These are phyloP conservation scores for Pezicula neosporulosa DNA, from an alignment of 2,329 filamentous ascomycete genomes.

Conservation along the genomic window DNA sequence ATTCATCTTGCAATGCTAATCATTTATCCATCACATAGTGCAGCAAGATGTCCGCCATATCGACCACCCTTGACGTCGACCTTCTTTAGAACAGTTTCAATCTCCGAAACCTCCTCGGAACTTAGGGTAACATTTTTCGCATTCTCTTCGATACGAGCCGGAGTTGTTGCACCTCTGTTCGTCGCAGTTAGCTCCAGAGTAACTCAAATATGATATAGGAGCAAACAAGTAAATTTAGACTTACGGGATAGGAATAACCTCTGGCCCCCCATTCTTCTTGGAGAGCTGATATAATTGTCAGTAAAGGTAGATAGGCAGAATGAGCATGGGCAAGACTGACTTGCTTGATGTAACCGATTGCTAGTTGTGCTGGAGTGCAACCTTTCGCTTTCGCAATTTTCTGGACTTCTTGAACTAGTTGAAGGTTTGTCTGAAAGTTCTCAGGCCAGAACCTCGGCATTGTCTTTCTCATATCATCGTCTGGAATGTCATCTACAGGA, in stretches of 20 bases:
- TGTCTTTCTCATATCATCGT: slow-evolving; percentile 54
- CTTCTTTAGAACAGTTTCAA: slow-evolving; percentile 45
- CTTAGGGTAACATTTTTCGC: slow-evolving; percentile 44
- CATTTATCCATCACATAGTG: slow-evolving; percentile 9
- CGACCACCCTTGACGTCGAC: slow-evolving; percentile 46
- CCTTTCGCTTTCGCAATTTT: slow-evolving; percentile 56
- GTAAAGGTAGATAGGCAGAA: background rate
- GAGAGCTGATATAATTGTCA: slow-evolving; percentile 18
- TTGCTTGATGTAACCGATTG: slow-evolving; percentile 61
- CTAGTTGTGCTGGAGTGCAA: slow-evolving; percentile 60
- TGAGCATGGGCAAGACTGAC: slow-evolving; percentile 35
- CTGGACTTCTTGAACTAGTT: slow-evolving; percentile 56
- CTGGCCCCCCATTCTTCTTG: slow-evolving; percentile 23
- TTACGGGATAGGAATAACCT: slow-evolving; percentile 60
- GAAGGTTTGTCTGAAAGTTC: slow-evolving; percentile 61
- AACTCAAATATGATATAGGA: too few species aligned
- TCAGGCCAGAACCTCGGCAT: slow-evolving; percentile 59
- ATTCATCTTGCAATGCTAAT: slow-evolving; percentile 5
- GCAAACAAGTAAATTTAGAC: too few species aligned
- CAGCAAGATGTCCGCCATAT: slow-evolving; percentile 32
- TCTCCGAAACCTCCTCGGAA: slow-evolving; percentile 45
- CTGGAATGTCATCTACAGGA: slow-evolving; percentile 50
- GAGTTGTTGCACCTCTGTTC: slow-evolving; percentile 48
- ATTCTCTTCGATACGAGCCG: slow-evolving; percentile 58
- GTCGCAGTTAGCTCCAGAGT: too few species aligned